phyloP scores from a whole-genome alignment of 805 yeast species.

The Nakazawaea molendinolei region DNA sequence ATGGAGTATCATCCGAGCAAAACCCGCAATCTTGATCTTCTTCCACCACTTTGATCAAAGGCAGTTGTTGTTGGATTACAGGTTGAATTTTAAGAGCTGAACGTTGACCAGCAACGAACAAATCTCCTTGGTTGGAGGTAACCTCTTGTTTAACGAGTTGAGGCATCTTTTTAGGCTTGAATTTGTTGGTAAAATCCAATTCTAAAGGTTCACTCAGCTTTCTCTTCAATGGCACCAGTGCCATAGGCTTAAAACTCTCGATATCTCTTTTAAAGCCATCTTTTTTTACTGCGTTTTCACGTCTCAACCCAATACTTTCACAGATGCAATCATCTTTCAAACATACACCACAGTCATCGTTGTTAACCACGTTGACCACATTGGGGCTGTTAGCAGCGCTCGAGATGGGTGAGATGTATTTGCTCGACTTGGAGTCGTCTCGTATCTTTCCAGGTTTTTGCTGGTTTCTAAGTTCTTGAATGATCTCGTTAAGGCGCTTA shows the following conservation, averaged over 20 bases:
- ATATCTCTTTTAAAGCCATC: not conserved
- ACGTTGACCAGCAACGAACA: constrained; percentile 11
- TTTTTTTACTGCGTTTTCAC: constrained; percentile 11
- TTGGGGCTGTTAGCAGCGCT: constrained; percentile 11
- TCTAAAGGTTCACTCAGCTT: constrained; percentile 16
- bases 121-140: constrained; percentile 13
- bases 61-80: constrained; percentile 5
- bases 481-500: constrained; percentile 30
- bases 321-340: constrained; percentile 64
- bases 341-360: constrained; percentile 56
- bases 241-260: constrained; percentile 44
- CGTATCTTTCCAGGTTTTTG: not conserved
- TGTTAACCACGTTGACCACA: constrained; percentile 17
- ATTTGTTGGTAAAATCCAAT: constrained; percentile 47
- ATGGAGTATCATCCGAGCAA: constrained; percentile 86
- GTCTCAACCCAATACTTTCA: constrained; percentile 42
- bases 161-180: constrained; percentile 27
- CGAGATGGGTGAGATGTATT: constrained; percentile 9
- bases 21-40: constrained; percentile 67
- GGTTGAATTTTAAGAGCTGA: constrained; percentile 16
- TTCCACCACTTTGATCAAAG: not conserved
- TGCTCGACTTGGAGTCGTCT: not conserved
- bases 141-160: constrained; percentile 27
- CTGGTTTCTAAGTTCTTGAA: not conserved
- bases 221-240: constrained; percentile 56